These are phyloP conservation scores for Malassezia slooffiae DNA, from an alignment of 1,284 basidiomycete genomes.

Conservation along the genomic window DNA sequence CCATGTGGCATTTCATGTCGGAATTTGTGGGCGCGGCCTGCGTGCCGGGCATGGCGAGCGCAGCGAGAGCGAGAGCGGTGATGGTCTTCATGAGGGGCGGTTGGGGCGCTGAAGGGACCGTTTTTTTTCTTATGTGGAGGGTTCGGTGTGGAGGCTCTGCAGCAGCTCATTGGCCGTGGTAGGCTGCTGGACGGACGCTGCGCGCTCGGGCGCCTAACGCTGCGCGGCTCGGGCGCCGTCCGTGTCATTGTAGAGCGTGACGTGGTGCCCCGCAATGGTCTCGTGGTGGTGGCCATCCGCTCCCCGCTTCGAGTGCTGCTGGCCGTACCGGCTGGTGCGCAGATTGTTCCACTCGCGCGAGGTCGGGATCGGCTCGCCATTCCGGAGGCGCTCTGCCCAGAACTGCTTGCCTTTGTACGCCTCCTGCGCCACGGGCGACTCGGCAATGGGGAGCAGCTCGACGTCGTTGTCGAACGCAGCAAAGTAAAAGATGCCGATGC, in stretches of 20 bases:
- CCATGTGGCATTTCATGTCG: neutral
- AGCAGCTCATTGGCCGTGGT: no score
- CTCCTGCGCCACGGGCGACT: conserved; percentile 37
- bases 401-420: conserved; percentile 23
- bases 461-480: conserved; percentile 47
- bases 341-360: conserved; percentile 35
- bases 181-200: no score
- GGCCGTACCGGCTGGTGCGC: conserved; percentile 35
- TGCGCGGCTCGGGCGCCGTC: no score
- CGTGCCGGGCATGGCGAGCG: neutral
- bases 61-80: neutral
- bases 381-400: conserved; percentile 22
- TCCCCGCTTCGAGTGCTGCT: conserved; percentile 29
- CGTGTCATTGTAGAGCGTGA: conserved; percentile 28
- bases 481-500: conserved; percentile 48
- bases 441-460: conserved; percentile 31
- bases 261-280: conserved; percentile 27
- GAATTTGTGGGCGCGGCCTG: neutral
- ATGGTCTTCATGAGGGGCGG: no score
- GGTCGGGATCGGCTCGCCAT: conserved; percentile 26
- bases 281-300: conserved; percentile 37
- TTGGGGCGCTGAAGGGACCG: no score
- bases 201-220: no score
- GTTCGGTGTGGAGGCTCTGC: no score
- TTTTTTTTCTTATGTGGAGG: no score